Evolutionary conservation across 495 filamentous ascomycete species (phyloP).

Genomic region (Diplogelasinospora grovesii): DNA sequence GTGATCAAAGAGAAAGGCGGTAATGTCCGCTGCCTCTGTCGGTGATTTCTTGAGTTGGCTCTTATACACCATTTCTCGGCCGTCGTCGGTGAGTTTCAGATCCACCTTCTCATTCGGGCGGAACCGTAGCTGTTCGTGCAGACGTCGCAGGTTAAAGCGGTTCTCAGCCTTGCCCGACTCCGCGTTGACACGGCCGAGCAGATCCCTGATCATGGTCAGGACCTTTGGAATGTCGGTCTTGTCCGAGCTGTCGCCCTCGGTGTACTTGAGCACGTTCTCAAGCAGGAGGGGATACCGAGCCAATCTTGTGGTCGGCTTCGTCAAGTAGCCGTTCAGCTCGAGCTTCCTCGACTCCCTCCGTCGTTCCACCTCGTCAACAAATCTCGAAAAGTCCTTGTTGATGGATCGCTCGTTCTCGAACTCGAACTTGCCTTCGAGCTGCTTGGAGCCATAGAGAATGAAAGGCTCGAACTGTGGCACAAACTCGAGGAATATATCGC

Average conservation of each 20-base stretch:
- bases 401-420: constrained; percentile 92
- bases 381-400: constrained; percentile 79
- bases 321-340: constrained; percentile 96
- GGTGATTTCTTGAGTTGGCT: constrained; percentile 87
- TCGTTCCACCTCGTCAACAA: constrained; percentile 95
- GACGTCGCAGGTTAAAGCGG: constrained; percentile 86
- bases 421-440: constrained; percentile 93
- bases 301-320: constrained; percentile 93
- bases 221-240: constrained; percentile 87
- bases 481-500: constrained; percentile 90
- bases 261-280: constrained; percentile 87
- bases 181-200: constrained; percentile 80
- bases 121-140: constrained; percentile 87
- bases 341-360: constrained; percentile 94
- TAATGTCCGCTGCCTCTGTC: constrained; percentile 80
- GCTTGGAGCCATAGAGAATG: constrained; percentile 93
- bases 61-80: constrained; percentile 87
- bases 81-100: constrained; percentile 88
- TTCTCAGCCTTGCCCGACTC: constrained; percentile 98
- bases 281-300: constrained; percentile 91
- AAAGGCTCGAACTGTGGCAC: constrained; percentile 92
- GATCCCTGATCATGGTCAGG: constrained; percentile 74
- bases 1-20: constrained; percentile 93
- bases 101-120: constrained; percentile 82
- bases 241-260: constrained; percentile 78